Percentiles rank a stretch among this genome's conserved stretches.
These are phyloP conservation scores for Carallia brachiata DNA, from an alignment of 345 rosid genomes.

Conservation along the genomic window DNA sequence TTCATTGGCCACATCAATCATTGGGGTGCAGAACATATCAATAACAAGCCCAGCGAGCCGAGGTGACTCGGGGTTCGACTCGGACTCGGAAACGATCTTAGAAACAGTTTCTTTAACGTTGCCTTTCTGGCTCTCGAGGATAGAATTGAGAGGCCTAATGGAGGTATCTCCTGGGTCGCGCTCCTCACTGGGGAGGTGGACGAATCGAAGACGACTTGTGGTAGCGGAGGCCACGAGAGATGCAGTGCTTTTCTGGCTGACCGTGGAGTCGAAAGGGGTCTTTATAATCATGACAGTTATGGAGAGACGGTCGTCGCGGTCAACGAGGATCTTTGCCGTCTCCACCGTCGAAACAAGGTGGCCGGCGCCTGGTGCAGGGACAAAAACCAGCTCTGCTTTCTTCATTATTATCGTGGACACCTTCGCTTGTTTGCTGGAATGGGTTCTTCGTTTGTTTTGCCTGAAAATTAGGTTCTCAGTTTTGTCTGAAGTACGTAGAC, in stretches of 20 bases:
- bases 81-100: slow-evolving; percentile 1
- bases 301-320: slow-evolving; percentile 40
- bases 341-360: slow-evolving; percentile 45
- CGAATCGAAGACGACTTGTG: slow-evolving; percentile 30
- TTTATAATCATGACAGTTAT: slow-evolving; percentile 46
- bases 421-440: too few species aligned
- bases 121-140: slow-evolving; percentile 20
- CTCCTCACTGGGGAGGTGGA: slow-evolving; percentile 25
- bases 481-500: too few species aligned
- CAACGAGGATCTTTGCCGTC: slow-evolving; percentile 40
- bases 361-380: slow-evolving; percentile 48
- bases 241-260: not conserved
- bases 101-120: slow-evolving; percentile 16
- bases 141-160: not conserved
- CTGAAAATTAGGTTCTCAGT: too few species aligned
- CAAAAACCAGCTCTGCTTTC: slow-evolving; percentile 39
- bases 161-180: not conserved
- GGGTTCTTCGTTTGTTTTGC: too few species aligned
- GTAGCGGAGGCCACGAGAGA: slow-evolving; percentile 24
- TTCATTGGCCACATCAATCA: slow-evolving; percentile 15
- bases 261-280: slow-evolving; percentile 5
- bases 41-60: slow-evolving; percentile 16
- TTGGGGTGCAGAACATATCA: slow-evolving; percentile 11
- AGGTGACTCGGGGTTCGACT: not conserved
- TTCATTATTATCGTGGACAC: not conserved